These are phyloP conservation scores for Sesbania bispinosa DNA, from an alignment of 306 rosid genomes.

Conservation along the genomic window DNA sequence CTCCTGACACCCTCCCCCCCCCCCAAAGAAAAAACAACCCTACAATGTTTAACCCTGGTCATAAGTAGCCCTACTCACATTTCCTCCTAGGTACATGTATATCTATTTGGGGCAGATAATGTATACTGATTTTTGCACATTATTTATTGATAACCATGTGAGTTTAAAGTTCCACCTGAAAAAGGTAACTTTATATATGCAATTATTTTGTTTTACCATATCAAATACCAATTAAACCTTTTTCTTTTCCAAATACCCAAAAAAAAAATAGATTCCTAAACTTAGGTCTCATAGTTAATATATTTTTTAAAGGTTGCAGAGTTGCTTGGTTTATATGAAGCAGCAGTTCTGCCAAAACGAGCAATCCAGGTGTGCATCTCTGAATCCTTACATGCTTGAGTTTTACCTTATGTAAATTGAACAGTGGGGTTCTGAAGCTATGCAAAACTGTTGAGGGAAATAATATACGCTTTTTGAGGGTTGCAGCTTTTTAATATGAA, in stretches of 20 bases:
- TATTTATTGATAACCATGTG: background rate
- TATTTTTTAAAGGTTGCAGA: slow-evolving; percentile 65
- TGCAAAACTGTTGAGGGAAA: background rate
- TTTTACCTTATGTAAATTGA: background rate
- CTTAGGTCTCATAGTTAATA: slow-evolving; percentile 16
- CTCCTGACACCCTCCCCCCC: too few relatives aligned
- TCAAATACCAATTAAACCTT: background rate
- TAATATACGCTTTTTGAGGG: background rate
- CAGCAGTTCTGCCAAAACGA: slow-evolving; percentile 88
- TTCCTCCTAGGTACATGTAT: background rate
- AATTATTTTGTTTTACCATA: slow-evolving; percentile 1
- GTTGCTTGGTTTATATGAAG: slow-evolving; percentile 84
- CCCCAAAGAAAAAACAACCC: background rate
- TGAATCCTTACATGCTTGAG: slow-evolving; percentile 7
- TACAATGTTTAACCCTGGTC: background rate
- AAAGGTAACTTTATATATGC: background rate
- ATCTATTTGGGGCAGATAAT: background rate
- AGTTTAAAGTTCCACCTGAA: background rate
- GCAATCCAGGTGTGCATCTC: slow-evolving; percentile 78
- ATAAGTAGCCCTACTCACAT: background rate
- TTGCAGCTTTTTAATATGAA: too few relatives aligned
- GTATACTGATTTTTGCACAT: background rate
- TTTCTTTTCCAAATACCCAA: background rate
- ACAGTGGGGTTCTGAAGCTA: background rate
- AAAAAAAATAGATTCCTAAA: background rate